phyloP scores from a whole-genome alignment of 192 early-diverging fungal genomes.

The Umbelopsis ramanniana region DNA sequence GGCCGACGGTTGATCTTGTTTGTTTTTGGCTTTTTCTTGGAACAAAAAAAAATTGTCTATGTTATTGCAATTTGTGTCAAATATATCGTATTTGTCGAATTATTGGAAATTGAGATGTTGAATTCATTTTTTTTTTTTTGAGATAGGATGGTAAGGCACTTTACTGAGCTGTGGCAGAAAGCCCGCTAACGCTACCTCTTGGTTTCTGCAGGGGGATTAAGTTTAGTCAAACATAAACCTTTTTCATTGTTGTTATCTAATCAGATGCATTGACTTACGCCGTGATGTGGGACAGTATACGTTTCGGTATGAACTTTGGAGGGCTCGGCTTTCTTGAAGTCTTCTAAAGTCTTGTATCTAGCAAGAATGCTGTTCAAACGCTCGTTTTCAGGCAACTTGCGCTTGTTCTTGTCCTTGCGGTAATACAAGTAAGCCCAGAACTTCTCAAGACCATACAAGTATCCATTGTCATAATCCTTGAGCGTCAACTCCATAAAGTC shows the following conservation, averaged over 20 bases:
- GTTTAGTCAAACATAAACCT: neutral
- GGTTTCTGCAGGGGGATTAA: conserved; percentile 1
- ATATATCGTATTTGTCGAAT: conserved; percentile 21
- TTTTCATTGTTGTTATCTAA: neutral
- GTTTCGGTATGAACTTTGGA: conserved; percentile 41
- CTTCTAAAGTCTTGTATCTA: conserved; percentile 65
- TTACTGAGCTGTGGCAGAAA: conserved; percentile 19
- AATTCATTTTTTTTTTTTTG: neutral
- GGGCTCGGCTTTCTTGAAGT: conserved; percentile 44
- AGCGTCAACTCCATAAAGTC: conserved; percentile 89
- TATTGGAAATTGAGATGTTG: conserved; percentile 2
- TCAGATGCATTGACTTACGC: conserved; percentile 27
- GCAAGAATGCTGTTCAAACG: conserved; percentile 61
- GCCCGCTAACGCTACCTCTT: conserved; percentile 27
- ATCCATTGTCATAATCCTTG: conserved; percentile 73
- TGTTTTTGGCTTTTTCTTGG: neutral
- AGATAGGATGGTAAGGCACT: neutral
- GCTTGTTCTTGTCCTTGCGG: conserved; percentile 81
- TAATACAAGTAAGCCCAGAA: conserved; percentile 95
- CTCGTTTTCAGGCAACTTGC: conserved; percentile 58
- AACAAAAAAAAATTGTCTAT: conserved; percentile 21
- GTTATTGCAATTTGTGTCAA: conserved; percentile 13
- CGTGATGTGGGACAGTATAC: conserved; percentile 42
- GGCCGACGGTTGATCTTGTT: neutral
- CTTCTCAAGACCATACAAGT: conserved; percentile 92